These are phyloP conservation scores for Albugo laibachii DNA, from an alignment of 352 stramenopile genomes.

Conservation along the genomic window DNA sequence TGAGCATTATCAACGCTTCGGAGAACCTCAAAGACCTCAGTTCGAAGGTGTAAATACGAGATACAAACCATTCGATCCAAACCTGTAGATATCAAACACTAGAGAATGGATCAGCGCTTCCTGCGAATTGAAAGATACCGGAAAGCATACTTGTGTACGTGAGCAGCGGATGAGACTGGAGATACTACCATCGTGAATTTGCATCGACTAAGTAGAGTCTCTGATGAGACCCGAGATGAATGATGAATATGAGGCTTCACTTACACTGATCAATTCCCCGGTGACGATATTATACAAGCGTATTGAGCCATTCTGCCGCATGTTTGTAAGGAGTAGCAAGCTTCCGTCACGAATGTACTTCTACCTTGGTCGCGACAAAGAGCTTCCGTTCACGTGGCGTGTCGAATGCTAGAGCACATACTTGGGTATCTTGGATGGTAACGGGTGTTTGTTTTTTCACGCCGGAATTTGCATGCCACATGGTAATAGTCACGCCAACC, in stretches of 20 bases:
- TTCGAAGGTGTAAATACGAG: constrained; percentile 19
- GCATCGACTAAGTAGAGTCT: constrained; percentile 14
- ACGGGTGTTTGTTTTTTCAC: constrained; percentile 32
- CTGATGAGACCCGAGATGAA: too few species aligned
- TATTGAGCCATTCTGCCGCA: constrained; percentile 29
- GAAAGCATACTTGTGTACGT: constrained; percentile 18
- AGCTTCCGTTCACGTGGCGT: constrained; percentile 39
- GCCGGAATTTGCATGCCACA: constrained; percentile 48
- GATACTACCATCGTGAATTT: constrained; percentile 31
- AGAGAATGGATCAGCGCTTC: background rate
- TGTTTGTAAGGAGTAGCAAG: background rate
- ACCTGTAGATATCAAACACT: constrained; percentile 49
- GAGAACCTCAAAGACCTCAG: constrained; percentile 30
- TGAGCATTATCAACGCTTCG: constrained; percentile 45
- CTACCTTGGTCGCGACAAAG: constrained; percentile 41
- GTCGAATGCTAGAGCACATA: constrained; percentile 40
- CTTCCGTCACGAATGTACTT: constrained; percentile 1
- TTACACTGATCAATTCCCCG: too few species aligned
- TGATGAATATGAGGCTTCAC: too few species aligned
- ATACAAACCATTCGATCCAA: constrained; percentile 36
- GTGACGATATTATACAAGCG: constrained; percentile 22
- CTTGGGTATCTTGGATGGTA: constrained; percentile 19
- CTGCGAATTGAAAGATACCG: background rate
- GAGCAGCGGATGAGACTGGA: constrained; percentile 39
- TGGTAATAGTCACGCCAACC: constrained; percentile 30